Evolutionary conservation across 2,329 filamentous ascomycete genomes (phyloP), one percentile per base, ranked within the genome.

Genomic region (Xylogone sp.): DNA sequence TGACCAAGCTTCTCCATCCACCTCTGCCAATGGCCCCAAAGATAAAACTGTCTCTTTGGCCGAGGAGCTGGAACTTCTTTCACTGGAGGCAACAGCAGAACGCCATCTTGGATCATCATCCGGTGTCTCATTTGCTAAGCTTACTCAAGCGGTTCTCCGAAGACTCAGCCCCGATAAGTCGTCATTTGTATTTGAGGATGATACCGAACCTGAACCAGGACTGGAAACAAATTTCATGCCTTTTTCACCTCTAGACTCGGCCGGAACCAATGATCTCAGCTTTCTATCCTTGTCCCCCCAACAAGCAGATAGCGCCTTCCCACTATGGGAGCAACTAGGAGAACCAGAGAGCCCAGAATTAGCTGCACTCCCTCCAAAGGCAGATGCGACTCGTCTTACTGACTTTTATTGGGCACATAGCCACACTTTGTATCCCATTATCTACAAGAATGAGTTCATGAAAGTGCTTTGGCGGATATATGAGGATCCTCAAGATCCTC

Each of bases 361-460:
- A 55, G 52, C 2, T 43, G 47, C 12, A 13, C 49, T 63, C 16
- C 61, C 59, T 3, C 57, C 66, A 45, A 53, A 62, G 44, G 27
- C 60, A 46, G 59, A 69, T 21, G 49, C 69, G 2, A 55, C 57
- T 18, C 61, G 62, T 20, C 59, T 71, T 21, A 64, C 70, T 3
- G 66, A 70, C 12, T 75, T 74, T 45, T 76, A 76, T 59, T 76
- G 75, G 57, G 69, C 71, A 0, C 73, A 76, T 53, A 74, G 70
- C 1, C 71, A 75, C 46, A 76, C 73, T 0, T 56, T 76, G 1
- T 76, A 76, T 46, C 74, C 73, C 0, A 69, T 75, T n/a, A 47
- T 75, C 2, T 59, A 66, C 2, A 63, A 65, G 9, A 51, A 51
- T 3, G 68, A 73, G 43, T 64, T 75, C n/a, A 59, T 64, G 39